Conservation (phyloP, 177 flowering plant genomes). For the Vitis hybrid region DNA sequence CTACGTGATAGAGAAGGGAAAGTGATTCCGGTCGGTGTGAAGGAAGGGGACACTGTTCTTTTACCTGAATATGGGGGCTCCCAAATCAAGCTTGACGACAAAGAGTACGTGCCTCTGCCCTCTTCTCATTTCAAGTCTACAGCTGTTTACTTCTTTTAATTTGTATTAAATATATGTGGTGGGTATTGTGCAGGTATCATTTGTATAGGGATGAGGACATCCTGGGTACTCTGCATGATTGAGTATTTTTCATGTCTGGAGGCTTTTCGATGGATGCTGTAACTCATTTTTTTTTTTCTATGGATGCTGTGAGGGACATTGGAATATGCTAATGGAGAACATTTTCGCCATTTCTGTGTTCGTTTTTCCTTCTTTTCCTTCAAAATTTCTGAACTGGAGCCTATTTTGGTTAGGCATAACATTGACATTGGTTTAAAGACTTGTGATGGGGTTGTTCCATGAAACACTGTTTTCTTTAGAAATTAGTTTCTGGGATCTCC, state of each 20-base stretch:
- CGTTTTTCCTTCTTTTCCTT: neutral
- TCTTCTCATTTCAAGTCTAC: neutral
- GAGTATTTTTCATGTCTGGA: neutral
- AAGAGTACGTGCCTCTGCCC: slow-evolving; percentile 36
- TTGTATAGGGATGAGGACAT: slow-evolving; percentile 60
- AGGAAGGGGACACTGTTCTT: slow-evolving; percentile 79
- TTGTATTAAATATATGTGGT: neutral
- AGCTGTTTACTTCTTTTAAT: neutral
- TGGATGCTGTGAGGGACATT: too few species aligned
- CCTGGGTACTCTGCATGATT: slow-evolving; percentile 53
- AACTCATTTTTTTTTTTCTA: neutral
- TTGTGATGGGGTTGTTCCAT: too few species aligned
- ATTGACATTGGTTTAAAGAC: too few species aligned
- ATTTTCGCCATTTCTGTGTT: neutral
- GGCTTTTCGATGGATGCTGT: too few species aligned
- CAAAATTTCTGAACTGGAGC: neutral
- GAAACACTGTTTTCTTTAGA: too few species aligned
- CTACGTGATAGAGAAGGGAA: slow-evolving; percentile 44
- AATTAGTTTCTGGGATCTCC: too few species aligned
- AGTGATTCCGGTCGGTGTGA: slow-evolving; percentile 47
- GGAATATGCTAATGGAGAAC: too few species aligned
- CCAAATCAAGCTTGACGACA: slow-evolving; percentile 63
- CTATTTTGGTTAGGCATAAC: neutral
- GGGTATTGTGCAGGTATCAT: slow-evolving; percentile 34
- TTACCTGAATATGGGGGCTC: slow-evolving; percentile 81